These are phyloP conservation scores for Anthracocystis setariae DNA, from an alignment of 1,284 basidiomycete species.

Conservation along the genomic window DNA sequence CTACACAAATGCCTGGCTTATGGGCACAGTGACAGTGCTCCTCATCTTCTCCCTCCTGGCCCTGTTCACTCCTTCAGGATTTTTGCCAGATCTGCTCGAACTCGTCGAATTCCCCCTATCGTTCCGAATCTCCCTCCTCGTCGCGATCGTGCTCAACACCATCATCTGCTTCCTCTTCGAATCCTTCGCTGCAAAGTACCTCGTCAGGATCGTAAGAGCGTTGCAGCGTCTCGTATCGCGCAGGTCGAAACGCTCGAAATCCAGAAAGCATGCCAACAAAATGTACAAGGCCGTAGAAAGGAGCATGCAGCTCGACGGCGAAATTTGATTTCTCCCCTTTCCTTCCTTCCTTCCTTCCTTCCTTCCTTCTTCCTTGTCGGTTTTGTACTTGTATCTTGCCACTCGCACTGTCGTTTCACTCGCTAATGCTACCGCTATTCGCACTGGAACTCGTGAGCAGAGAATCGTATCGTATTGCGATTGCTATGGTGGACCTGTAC, in stretches of 20 bases:
- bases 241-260: slow-evolving; percentile 8
- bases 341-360: no score
- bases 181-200: slow-evolving; percentile 47
- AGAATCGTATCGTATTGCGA: no score
- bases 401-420: no score
- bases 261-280: slow-evolving; percentile 39
- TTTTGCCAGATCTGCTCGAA: slow-evolving; percentile 77
- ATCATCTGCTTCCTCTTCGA: slow-evolving; percentile 81
- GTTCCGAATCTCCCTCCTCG: slow-evolving; percentile 78
- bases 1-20: slow-evolving; percentile 79
- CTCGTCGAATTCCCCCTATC: slow-evolving; percentile 79
- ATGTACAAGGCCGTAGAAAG: slow-evolving; percentile 55
- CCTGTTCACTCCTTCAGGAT: slow-evolving; percentile 72
- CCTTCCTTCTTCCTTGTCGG: not conserved
- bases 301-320: slow-evolving; percentile 52
- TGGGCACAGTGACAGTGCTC: slow-evolving; percentile 53
- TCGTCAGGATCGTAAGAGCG: slow-evolving; percentile 48
- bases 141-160: slow-evolving; percentile 80
- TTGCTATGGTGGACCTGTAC: slow-evolving; percentile 37
- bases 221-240: slow-evolving; percentile 36
- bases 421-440: no score
- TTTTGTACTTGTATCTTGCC: slow-evolving; percentile 1
- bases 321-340: slow-evolving; percentile 12
- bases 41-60: slow-evolving; percentile 56
- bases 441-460: no score